These are phyloP conservation scores for Saccharomycopsis microspora DNA, from an alignment of 805 yeast species.

Conservation along the genomic window DNA sequence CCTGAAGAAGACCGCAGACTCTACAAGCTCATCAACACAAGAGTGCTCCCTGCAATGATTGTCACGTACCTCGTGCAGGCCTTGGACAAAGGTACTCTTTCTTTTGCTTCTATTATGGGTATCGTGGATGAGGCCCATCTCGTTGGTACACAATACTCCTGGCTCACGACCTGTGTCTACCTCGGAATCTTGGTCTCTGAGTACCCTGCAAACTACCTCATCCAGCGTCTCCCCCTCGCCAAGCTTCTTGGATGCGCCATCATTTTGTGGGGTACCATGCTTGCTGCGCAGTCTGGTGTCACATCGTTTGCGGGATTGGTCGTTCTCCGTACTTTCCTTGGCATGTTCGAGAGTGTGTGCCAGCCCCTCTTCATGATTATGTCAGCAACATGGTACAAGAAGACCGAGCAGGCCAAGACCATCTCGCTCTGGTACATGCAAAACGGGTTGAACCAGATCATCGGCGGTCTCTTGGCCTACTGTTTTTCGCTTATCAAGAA, in stretches of 20 bases:
- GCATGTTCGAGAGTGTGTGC: constrained; percentile 19
- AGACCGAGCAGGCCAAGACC: constrained; percentile 23
- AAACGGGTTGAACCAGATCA: constrained; percentile 23
- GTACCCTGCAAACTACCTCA: constrained; percentile 23
- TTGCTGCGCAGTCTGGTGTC: constrained; percentile 36
- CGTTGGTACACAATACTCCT: constrained; percentile 5
- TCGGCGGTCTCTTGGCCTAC: constrained; percentile 24
- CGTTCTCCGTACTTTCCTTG: constrained; percentile 38
- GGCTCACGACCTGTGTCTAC: constrained; percentile 12
- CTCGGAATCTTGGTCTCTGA: constrained; percentile 10
- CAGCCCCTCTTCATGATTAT: constrained; percentile 10
- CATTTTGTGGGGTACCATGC: constrained; percentile 33
- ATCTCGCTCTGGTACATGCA: constrained; percentile 22
- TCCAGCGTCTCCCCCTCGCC: constrained; percentile 34
- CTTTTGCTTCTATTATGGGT: constrained; percentile 37
- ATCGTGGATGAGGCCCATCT: constrained; percentile 36
- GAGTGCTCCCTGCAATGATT: constrained; percentile 10
- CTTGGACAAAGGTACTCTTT: constrained; percentile 39
- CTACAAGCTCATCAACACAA: constrained; percentile 1
- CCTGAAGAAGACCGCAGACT: constrained; percentile 6
- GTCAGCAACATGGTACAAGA: constrained; percentile 23
- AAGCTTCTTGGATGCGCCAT: constrained; percentile 27
- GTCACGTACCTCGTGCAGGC: constrained; percentile 10
- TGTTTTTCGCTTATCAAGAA: constrained; percentile 23
- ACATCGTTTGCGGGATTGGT: constrained; percentile 33